phyloP scores from a whole-genome alignment of 1,284 basidiomycete species.

The Marasmius fiardii region DNA sequence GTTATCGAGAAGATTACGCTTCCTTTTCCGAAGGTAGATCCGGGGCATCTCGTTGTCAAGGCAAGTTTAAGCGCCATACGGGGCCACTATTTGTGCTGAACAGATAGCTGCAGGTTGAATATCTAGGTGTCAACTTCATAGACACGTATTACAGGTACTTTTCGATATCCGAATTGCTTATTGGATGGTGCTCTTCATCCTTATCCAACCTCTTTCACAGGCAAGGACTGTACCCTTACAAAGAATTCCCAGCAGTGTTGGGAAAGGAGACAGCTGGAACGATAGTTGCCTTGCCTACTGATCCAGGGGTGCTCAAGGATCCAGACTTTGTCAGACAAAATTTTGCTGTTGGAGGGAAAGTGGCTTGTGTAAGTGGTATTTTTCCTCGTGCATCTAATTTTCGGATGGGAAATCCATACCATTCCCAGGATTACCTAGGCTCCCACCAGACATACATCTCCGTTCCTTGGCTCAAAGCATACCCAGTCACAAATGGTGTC shows the following conservation, averaged over 20 bases:
- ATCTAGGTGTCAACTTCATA: conserved; percentile 84
- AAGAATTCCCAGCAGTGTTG: conserved; percentile 67
- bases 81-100: conserved; percentile 11
- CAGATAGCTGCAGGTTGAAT: conserved; percentile 44
- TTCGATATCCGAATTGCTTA: neutral
- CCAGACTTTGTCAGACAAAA: conserved; percentile 57
- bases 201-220: conserved; percentile 25
- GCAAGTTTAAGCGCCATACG: neutral
- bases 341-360: conserved; percentile 58
- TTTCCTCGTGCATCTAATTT: neutral
- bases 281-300: conserved; percentile 70
- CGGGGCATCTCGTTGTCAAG: conserved; percentile 27
- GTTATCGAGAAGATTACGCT: conserved; percentile 63
- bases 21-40: conserved; percentile 57
- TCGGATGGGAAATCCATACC: neutral
- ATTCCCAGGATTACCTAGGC: conserved; percentile 45
- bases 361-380: conserved; percentile 51
- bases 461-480: conserved; percentile 62
- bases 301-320: conserved; percentile 48
- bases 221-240: conserved; percentile 55
- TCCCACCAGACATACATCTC: conserved; percentile 78
- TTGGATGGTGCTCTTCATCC: neutral
- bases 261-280: conserved; percentile 82
- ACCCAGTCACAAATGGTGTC: conserved; percentile 57
- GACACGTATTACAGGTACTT: conserved; percentile 72